Percentiles rank a stretch among this genome's conserved stretches.
phyloP scores from a whole-genome alignment of 495 filamentous ascomycete species.

The Ramalina peruviana region DNA sequence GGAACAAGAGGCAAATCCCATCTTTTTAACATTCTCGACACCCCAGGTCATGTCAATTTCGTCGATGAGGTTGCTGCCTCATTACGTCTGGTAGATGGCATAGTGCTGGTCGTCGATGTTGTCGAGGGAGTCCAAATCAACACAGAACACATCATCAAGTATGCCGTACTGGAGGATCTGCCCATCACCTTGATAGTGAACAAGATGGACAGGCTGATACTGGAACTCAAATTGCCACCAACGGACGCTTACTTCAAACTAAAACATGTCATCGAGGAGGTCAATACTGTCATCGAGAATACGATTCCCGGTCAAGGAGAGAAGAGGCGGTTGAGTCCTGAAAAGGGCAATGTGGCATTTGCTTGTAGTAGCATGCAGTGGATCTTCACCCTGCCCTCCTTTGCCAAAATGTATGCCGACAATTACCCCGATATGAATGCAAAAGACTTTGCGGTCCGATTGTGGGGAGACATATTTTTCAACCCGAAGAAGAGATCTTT shows the following conservation, averaged over 20 bases:
- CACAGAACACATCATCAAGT: slow-evolving; percentile 92
- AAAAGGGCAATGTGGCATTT: slow-evolving; percentile 95
- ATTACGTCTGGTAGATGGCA: slow-evolving; percentile 75
- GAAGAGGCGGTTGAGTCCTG: slow-evolving; percentile 70
- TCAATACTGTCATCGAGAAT: slow-evolving; percentile 89
- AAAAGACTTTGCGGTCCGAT: slow-evolving; percentile 59
- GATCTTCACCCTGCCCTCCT: slow-evolving; percentile 89
- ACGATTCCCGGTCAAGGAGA: slow-evolving; percentile 74
- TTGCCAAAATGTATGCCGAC: slow-evolving; percentile 91
- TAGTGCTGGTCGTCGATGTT: slow-evolving; percentile 87
- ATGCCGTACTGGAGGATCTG: slow-evolving; percentile 80
- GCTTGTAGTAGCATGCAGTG: slow-evolving; percentile 87
- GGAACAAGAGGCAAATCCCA: slow-evolving; percentile 89
- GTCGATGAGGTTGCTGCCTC: slow-evolving; percentile 90
- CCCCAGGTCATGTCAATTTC: slow-evolving; percentile 95
- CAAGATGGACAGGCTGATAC: slow-evolving; percentile 89
- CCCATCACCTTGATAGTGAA: slow-evolving; percentile 85
- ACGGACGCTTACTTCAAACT: slow-evolving; percentile 97
- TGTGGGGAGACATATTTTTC: slow-evolving; percentile 97
- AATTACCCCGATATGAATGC: slow-evolving; percentile 60
- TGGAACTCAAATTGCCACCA: slow-evolving; percentile 89
- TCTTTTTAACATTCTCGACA: slow-evolving; percentile 88
- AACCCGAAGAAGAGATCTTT: slow-evolving; percentile 84
- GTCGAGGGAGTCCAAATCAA: slow-evolving; percentile 97
- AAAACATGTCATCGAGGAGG: slow-evolving; percentile 94